Percentiles rank a stretch among this genome's conserved stretches.
phyloP scores from a whole-genome alignment of 1,139 yeast genomes.

The Kodamaea plutei region DNA sequence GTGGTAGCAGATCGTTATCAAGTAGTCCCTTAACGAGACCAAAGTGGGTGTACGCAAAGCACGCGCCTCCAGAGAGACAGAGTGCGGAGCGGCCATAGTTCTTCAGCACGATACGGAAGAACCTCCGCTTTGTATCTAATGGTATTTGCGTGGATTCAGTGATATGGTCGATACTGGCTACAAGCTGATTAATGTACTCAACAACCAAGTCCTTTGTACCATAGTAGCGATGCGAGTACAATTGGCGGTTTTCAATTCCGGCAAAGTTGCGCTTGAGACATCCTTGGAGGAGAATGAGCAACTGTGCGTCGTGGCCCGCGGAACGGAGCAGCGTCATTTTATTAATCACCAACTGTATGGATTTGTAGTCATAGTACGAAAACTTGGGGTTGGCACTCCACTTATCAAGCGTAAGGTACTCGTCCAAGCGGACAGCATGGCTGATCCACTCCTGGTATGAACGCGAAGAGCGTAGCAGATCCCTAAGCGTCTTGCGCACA shows the following conservation, averaged over 20 bases:
- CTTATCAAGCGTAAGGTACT: slow-evolving; percentile 51
- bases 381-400: slow-evolving; percentile 65
- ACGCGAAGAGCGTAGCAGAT: slow-evolving; percentile 43
- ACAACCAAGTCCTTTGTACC: slow-evolving; percentile 67
- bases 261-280: slow-evolving; percentile 74
- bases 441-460: slow-evolving; percentile 60
- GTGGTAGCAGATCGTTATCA: slow-evolving; percentile 63
- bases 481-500: slow-evolving; percentile 46
- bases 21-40: slow-evolving; percentile 71
- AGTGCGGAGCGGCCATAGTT: slow-evolving; percentile 73
- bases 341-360: slow-evolving; percentile 49
- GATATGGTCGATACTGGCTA: slow-evolving; percentile 43
- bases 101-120: slow-evolving; percentile 56
- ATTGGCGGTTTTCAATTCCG: slow-evolving; percentile 68
- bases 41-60: slow-evolving; percentile 74
- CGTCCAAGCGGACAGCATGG: slow-evolving; percentile 56
- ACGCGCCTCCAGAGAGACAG: slow-evolving; percentile 77
- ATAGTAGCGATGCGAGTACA: slow-evolving; percentile 70
- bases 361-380: slow-evolving; percentile 65
- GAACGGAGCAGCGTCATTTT: slow-evolving; percentile 38
- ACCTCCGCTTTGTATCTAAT: slow-evolving; percentile 40
- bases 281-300: slow-evolving; percentile 57
- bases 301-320: slow-evolving; percentile 36
- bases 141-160: slow-evolving; percentile 36
- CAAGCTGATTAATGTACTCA: slow-evolving; percentile 52